These are phyloP conservation scores for Trichoderma sp. DNA, from an alignment of 2,329 filamentous ascomycete species.

Conservation along the genomic window DNA sequence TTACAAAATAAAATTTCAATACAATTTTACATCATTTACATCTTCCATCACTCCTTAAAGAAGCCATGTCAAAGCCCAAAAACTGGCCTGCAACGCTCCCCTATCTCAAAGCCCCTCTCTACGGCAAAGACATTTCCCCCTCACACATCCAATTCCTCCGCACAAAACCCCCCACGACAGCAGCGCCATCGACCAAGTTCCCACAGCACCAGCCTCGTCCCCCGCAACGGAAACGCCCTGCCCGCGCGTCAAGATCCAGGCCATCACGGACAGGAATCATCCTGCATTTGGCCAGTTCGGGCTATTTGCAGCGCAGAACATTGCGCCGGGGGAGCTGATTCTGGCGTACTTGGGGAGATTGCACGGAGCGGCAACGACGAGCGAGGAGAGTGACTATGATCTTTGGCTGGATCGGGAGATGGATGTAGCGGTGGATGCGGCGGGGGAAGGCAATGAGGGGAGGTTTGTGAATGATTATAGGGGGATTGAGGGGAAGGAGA, in stretches of 20 bases:
- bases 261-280: slow-evolving; percentile 53
- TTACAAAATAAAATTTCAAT: neutral
- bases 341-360: slow-evolving; percentile 63
- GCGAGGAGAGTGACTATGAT: slow-evolving; percentile 57
- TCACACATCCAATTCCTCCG: slow-evolving; percentile 44
- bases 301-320: slow-evolving; percentile 58
- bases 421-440: slow-evolving; percentile 62
- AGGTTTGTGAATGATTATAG: slow-evolving; percentile 69
- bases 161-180: slow-evolving; percentile 28
- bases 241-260: slow-evolving; percentile 54
- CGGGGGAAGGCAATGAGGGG: slow-evolving; percentile 60
- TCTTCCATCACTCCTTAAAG: neutral
- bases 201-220: slow-evolving; percentile 29
- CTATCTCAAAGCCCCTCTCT: slow-evolving; percentile 54
- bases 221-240: slow-evolving; percentile 46
- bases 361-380: slow-evolving; percentile 42
- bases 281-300: slow-evolving; percentile 61
- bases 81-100: slow-evolving; percentile 59
- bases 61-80: slow-evolving; percentile 45
- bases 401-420: slow-evolving; percentile 61
- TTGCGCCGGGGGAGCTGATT: slow-evolving; percentile 57
- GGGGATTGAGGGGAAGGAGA: slow-evolving; percentile 47
- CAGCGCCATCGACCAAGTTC: neutral
- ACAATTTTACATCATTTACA: neutral
- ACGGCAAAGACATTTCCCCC: slow-evolving; percentile 48